Base-by-base conservation (phyloP, 2,329 filamentous ascomycete species). In the Venturia effusa region DNA sequence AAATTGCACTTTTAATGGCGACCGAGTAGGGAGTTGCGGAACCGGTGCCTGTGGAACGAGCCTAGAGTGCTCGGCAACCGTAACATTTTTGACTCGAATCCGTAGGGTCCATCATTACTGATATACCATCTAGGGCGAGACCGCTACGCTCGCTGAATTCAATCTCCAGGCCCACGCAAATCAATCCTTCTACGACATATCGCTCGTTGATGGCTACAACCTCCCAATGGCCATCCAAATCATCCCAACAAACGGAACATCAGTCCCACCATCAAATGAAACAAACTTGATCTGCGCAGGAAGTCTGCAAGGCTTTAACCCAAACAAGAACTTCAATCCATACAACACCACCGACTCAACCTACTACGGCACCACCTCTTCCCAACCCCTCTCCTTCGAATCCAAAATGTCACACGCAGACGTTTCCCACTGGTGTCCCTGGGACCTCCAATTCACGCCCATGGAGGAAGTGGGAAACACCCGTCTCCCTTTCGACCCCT, bases 151-250 rank as follows among this genome's bases (percentile, higher is more conserved):
- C 15, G 89, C 88, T 43, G 90, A 95, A 71, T 92, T 93, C 74
- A 91, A 88, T 64, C 81, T 93, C 19, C 82, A 84, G 59, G 88
- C 87, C 32, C 86, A 87, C 39, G 76, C 81, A 51, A 78, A 79
- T 30, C 87, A 92, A 71, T 88, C 86, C 11, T 94, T 90, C 73
- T 93, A 92, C 75, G 90, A 94, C 73, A 89, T 94, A 67, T 92
- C 88, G 43, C 80, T 93, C 2, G 90, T 94, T 27, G 90, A 94
- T 71, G 90, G 90, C 59, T 93, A 93, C 80, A 93, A 93, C 71
- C 76, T 93, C 1, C 88, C 88, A 1, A 72, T 92, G 66, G 87
- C 84, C 39, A 83, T 83, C 45, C 73, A 45, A 80, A 30, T 70
- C 79, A 30, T 51, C 22, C 1, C 81, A 88, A 11, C 74, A 78